These are phyloP conservation scores for Lagerstroemia speciosa DNA, from an alignment of 345 rosid genomes.

Conservation along the genomic window DNA sequence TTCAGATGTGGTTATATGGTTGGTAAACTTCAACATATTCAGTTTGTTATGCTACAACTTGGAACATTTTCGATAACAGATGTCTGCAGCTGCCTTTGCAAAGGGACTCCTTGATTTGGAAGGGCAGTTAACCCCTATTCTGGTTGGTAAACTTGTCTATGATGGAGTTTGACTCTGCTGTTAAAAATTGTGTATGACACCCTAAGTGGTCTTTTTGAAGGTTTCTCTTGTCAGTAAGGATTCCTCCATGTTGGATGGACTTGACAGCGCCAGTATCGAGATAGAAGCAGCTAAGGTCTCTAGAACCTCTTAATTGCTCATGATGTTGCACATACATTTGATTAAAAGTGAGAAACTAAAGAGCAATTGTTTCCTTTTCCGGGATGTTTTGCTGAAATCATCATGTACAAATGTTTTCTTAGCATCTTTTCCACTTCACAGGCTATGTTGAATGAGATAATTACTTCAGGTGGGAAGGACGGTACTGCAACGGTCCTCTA, in stretches of 20 bases:
- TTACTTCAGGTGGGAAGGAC: conserved; percentile 49
- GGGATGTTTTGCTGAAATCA: neutral
- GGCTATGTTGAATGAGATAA: conserved; percentile 87
- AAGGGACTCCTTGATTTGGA: conserved; percentile 99
- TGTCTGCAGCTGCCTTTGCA: conserved; percentile 99
- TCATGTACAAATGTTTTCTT: neutral
- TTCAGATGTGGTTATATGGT: neutral
- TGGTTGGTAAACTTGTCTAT: conserved; percentile 46
- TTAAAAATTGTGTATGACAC: conserved; percentile 13
- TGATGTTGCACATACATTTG: conserved; percentile 8
- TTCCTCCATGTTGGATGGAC: conserved; percentile 99
- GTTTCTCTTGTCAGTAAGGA: conserved; percentile 99
- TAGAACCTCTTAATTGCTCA: conserved; percentile 6
- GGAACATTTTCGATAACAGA: conserved; percentile 39
- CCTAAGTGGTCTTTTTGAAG: conserved; percentile 30
- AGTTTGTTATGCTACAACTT: conserved; percentile 1
- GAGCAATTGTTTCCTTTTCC: neutral
- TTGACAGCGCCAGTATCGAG: conserved; percentile 83
- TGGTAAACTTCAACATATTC: neutral
- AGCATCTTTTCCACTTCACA: conserved; percentile 21
- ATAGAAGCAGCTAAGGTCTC: conserved; percentile 95
- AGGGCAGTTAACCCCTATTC: conserved; percentile 95
- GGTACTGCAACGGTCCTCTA: conserved; percentile 37
- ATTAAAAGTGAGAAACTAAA: neutral
- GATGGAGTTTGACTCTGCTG: conserved; percentile 8